These are phyloP conservation scores for Rostrohypoxylon terebratum DNA, from an alignment of 495 filamentous ascomycete species.

Conservation along the genomic window DNA sequence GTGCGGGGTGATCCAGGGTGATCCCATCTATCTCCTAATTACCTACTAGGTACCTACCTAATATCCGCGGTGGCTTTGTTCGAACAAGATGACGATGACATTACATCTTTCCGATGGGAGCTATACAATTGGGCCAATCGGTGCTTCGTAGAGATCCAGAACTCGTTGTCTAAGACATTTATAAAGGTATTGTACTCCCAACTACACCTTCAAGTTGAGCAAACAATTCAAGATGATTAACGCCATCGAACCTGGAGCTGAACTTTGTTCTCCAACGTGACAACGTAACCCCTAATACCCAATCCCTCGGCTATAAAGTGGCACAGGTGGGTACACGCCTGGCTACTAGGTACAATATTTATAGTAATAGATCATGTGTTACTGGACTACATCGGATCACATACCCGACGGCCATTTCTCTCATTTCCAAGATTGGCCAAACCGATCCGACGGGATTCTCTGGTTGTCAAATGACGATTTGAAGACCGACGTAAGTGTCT, in stretches of 20 bases:
- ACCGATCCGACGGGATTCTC: no score
- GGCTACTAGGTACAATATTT: no score
- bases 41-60: no score
- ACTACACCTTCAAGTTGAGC: not conserved
- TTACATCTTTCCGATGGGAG: not conserved
- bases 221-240: not conserved
- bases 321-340: not conserved
- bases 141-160: not conserved
- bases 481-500: no score
- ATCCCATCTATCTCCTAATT: conserved; percentile 1
- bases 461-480: no score
- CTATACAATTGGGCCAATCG: not conserved
- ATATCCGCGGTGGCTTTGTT: not conserved
- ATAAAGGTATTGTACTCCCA: not conserved
- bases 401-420: no score
- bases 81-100: not conserved
- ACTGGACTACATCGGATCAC: no score
- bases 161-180: not conserved
- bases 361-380: not conserved
- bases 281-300: not conserved
- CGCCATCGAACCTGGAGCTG: not conserved
- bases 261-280: not conserved
- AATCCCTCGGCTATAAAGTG: not conserved
- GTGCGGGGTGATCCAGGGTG: conserved; percentile 3
- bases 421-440: no score